Percentiles rank a stretch among this genome's conserved stretches.
Conservation (phyloP, 2,329 filamentous ascomycete genomes). For the Talaromyces verruculosus region DNA sequence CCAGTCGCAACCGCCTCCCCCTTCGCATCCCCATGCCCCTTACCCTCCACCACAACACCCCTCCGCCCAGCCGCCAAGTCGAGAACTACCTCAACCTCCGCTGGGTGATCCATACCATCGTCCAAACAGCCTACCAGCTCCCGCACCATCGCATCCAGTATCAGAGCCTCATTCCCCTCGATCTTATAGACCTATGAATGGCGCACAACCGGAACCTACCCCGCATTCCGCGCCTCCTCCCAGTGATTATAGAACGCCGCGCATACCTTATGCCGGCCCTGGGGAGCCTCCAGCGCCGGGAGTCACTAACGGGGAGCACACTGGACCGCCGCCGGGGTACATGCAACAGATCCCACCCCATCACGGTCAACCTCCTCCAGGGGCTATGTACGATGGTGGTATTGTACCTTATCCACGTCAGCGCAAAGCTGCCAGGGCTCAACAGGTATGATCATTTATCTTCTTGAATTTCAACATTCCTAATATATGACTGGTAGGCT, state of each 20-base stretch:
- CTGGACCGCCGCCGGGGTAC: conserved; percentile 32
- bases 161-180: conserved; percentile 31
- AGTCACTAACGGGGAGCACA: conserved; percentile 32
- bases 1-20: conserved; percentile 21
- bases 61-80: conserved; percentile 25
- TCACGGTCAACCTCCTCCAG: conserved; percentile 27
- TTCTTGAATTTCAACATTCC: not conserved
- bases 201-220: conserved; percentile 30
- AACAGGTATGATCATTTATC: conserved; percentile 35
- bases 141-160: conserved; percentile 29
- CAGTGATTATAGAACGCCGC: conserved; percentile 33
- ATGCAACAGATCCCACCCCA: conserved; percentile 27
- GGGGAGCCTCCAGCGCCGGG: conserved; percentile 28
- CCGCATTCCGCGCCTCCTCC: conserved; percentile 32
- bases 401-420: conserved; percentile 38
- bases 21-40: conserved; percentile 32
- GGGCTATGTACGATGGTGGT: conserved; percentile 33
- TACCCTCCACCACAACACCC: conserved; percentile 20
- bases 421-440: conserved; percentile 42
- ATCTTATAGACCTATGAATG: conserved; percentile 37
- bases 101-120: conserved; percentile 36
- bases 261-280: conserved; percentile 34
- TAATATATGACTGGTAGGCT: conserved; percentile 51
- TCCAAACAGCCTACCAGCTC: conserved; percentile 33
- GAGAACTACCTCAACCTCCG: conserved; percentile 38